Base-by-base conservation (phyloP, 2,329 filamentous ascomycete genomes). In the Aspergillus terreus region DNA sequence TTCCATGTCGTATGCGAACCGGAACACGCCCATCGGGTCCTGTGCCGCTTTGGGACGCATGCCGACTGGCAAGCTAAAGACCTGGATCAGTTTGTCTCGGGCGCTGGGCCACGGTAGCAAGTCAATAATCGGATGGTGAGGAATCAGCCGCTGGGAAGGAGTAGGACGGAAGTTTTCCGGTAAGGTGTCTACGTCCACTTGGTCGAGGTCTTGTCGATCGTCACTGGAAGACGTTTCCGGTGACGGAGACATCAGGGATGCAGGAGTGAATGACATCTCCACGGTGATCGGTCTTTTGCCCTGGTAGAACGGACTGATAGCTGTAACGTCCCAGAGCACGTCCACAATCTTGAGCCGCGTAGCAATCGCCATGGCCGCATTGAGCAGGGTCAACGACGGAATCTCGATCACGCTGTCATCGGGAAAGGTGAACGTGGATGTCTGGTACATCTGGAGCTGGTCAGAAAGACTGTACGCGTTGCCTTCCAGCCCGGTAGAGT, bases 61-160 rank as follows among this genome's bases (percentile, higher is more conserved):
- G 30, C 73, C 64, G 2, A 74, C 71, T 0, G 80, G 80, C 27
- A 83, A 65, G 14, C 68, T 69, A 47, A 84, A 70, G 30, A 83
- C 68, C 54, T 71, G 71, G 55, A 85, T 79, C 35, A 81, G 65
- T 51, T 76, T 76, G 54, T 82, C 77, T 6, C 81, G 72, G 33
- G 78, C 76, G 15, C 61, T 68, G 1, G 82, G 80, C 82, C 81
- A 84, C 1, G 81, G 82, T 1, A 84, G 64, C 25, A 83, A 66
- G 60, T 85, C 82, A 10, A 84, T 63, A 11, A 82, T 52, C 1
- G 82, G 81, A 57, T 84, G 82, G 55, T 84, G 82, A 1, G 79
- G 76, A 12, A 81, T 66, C 2, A 71, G 57, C 7, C 73, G 59
- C 59, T 84, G 82, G 0, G 74, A 70, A 9, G 67, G 49, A 0